Percentiles rank a stretch among this genome's conserved stretches.
Conservation (phyloP, 495 filamentous ascomycete species). For the Penicillium crystallinum region DNA sequence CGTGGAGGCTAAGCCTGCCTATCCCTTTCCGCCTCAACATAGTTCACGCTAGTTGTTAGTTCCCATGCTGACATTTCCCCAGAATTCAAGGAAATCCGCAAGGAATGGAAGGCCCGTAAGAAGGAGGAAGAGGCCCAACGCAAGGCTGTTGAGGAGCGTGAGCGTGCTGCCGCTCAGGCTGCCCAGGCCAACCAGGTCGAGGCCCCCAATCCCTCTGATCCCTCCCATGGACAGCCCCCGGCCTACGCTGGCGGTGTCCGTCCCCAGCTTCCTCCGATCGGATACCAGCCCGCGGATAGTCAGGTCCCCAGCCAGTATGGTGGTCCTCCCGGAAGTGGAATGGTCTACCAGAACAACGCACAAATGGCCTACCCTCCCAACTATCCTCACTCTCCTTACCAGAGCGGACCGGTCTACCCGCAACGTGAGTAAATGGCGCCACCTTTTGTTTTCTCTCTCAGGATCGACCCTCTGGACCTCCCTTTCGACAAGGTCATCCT, state of each 20-base stretch:
- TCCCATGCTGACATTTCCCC: slow-evolving; percentile 12
- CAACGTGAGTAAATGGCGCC: slow-evolving; percentile 55
- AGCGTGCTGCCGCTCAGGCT: slow-evolving; percentile 58
- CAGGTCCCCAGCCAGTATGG: slow-evolving; percentile 63
- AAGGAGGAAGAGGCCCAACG: slow-evolving; percentile 93
- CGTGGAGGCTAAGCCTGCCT: slow-evolving; percentile 32
- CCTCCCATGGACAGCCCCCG: slow-evolving; percentile 51
- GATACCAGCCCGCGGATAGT: slow-evolving; percentile 63
- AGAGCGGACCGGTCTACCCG: slow-evolving; percentile 69
- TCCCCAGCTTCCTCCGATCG: slow-evolving; percentile 81
- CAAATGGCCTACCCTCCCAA: slow-evolving; percentile 64
- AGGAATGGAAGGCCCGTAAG: slow-evolving; percentile 98
- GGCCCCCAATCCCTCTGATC: slow-evolving; percentile 49
- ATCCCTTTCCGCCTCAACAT: slow-evolving; percentile 13
- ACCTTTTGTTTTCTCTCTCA: slow-evolving; percentile 9
- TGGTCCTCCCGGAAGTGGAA: slow-evolving; percentile 46
- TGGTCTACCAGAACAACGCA: slow-evolving; percentile 57
- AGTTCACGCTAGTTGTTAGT: not conserved
- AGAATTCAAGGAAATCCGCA: slow-evolving; percentile 99
- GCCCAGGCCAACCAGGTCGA: slow-evolving; percentile 52
- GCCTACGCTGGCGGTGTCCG: slow-evolving; percentile 54
- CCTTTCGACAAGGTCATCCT: slow-evolving; percentile 14
- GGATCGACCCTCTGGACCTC: slow-evolving; percentile 14
- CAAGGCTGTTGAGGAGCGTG: slow-evolving; percentile 87
- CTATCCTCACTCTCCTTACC: slow-evolving; percentile 74